Base-by-base conservation (phyloP, 495 filamentous ascomycete genomes). In the Oidiodendron maius region DNA sequence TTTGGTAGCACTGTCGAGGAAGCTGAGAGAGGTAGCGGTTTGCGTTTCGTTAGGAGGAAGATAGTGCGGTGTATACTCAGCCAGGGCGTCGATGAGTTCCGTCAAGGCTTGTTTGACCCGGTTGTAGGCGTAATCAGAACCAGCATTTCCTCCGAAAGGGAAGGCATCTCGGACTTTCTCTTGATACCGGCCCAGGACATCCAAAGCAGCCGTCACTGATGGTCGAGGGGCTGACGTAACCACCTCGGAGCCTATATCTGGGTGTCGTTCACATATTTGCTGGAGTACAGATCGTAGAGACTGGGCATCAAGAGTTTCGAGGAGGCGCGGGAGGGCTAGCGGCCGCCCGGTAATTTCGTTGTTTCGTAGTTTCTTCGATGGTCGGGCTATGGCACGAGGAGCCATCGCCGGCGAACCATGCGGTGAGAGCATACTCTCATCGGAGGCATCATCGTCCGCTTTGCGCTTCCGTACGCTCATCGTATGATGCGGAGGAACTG, bases 61-160 rank as follows among this genome's bases (percentile, higher is more conserved):
- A 57, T 93, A 98, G 62, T 96, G 89, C 9, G 89, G 89, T 3
- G 89, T 96, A 62, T 91, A 98, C 57, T 98, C 93, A 58, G 81
- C 82, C 45, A 98, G 72, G 38, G 93, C 89, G 50, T 97, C 89
- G 43, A 96, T 76, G 26, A 98, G 80, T 18, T 86, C 81, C 22
- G 78, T 68, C 2, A 98, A 76, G 32, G 84, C 78, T 55, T 90
- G 86, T 41, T 83, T 84, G 23, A 97, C 90, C 60, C 93, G 82
- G 64, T 95, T 94, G 62, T 95, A 97, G 18, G 89, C 82, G 67
- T 98, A 98, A 54, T 97, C 94, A 20, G 89, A 91, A 47, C 79
- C 83, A 28, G 80, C 74, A 40, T 87, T 82, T 56, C 81, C 80
- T 56, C 93, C 93, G 61, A 91, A 83, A 8, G 93, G 93, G 48